Base-by-base conservation (phyloP, 1,284 basidiomycete species). In the Cutaneotrichosporon cavernicola region DNA sequence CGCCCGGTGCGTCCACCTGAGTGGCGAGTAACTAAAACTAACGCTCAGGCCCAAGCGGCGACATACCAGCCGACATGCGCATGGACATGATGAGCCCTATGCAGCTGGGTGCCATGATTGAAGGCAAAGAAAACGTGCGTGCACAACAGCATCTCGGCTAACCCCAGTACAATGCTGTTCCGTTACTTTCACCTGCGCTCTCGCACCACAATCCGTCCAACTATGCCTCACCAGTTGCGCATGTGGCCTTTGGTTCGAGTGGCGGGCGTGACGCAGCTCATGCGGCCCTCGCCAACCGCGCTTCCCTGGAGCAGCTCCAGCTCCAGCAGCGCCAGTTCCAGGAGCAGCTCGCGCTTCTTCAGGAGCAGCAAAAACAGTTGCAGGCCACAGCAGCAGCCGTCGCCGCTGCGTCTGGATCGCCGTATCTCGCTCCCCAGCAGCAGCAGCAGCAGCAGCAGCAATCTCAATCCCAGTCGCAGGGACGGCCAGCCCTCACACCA, bases 261-360 rank as follows among this genome's bases (percentile, higher is more conserved):
- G 58, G 55, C 31, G 58, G 11, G 62, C 30, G 51, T 31, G 51
- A 53, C 13, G 14, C 50, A 13, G 50, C 26, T 16, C 50, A 26
- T 30, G 13, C 51, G 18, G 14, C 51, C 11, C 30, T 34, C 18
- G 31, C 65, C 10, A 64, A 64, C 36, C 70, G 66, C 30, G 64
- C 67, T 5, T 74, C 74, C 8, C 65, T 81, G 6, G 75, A 79
- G 62, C 72, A 74, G 62, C 68, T 79, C 6, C 78, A 78, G 63
- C 71, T 74, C 34, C 77, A 80, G 64, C 76, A 79, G 65, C 66
- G 72, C 31, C 76, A 76, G 58, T 77, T 77, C 63, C 76, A 79
- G 60, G 74, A 79, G 67, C 77, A 78, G 61, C 66, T 80, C 2
- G 69, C 68, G 1, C 58, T 72, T 13, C 62, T 79, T 5, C 77